Evolutionary conservation across 1,139 yeast genomes (phyloP), one percentile per base, ranked within the genome.

Genomic region (Taiozyma sp.): DNA sequence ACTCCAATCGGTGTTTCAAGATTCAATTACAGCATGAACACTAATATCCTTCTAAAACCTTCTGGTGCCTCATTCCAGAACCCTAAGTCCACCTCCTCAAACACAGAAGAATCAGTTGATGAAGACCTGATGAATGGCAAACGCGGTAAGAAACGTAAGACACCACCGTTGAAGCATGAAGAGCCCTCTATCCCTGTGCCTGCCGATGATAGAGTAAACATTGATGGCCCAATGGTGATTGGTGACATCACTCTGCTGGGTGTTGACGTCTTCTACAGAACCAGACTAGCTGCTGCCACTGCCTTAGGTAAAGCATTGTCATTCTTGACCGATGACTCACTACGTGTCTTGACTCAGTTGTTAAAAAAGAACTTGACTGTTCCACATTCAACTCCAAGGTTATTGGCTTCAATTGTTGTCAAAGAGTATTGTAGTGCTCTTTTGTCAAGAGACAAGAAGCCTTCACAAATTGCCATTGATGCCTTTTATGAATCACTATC

Each of bases 1-100:
- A 93, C 98, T 0, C 99, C 99, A 6, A 86, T 95, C 55, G 99
- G 99, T 54, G 82, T 90, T 50, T 88, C 96, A 3, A 82, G 99
- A 57, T 88, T 86, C 65, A 87, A 85, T 59, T 93, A 88, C 68
- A 81, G 82, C 45, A 88, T 95, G 96, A 85, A 88, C 60, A 74
- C 89, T 0, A 71, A 76, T 21, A 75, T 83, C 48, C 79, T 93
- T 44, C 73, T 93, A 65, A 80, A 89, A 56, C 96, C 98, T 1
- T 87, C 96, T 6, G 95, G 95, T 9, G n/a, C 32, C 16, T 34
- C 51, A 14, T 47, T 13, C 37, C 21, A 35, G 6, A 35, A 47
- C 13, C 48, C 46, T 16, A 19, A 48, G 6, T 19, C 19, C 19
- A 49, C 44, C 6, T 34, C 21, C 4, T 29, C 37, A 1, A n/a